Percentiles rank a stretch among this genome's conserved stretches.
Evolutionary conservation across 257 asterid species (phyloP).

Genomic region (Fraxinus pennsylvanica): DNA sequence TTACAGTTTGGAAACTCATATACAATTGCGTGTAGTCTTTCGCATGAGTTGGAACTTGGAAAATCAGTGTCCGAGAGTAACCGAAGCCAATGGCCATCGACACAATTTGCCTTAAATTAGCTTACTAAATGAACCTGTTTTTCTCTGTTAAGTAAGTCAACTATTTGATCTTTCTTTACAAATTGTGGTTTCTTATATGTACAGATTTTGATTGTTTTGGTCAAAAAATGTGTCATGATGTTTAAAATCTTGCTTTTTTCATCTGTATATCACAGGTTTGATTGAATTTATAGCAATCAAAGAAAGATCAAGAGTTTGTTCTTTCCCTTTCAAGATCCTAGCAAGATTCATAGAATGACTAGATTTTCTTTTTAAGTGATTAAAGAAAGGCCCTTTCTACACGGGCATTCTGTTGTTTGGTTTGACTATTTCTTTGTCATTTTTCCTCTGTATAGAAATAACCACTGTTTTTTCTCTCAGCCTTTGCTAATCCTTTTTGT

Average conservation of each 20-base stretch:
- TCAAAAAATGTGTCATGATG: neutral
- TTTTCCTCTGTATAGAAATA: conserved; percentile 26
- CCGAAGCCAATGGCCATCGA: neutral
- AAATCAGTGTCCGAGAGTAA: neutral
- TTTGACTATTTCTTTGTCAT: conserved; percentile 34
- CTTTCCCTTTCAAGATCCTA: conserved; percentile 33
- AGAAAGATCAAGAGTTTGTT: conserved; percentile 27
- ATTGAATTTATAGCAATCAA: conserved; percentile 37
- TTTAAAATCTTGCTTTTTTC: conserved; percentile 15
- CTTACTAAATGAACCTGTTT: too few relatives aligned
- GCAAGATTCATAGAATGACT: conserved; percentile 24
- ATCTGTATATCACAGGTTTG: conserved; percentile 56
- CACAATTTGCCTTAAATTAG: too few relatives aligned
- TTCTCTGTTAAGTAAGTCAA: too few relatives aligned
- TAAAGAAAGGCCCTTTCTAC: conserved; percentile 38
- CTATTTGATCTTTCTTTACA: too few relatives aligned
- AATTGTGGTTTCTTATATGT: too few relatives aligned
- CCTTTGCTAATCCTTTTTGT: neutral
- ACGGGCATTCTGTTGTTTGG: conserved; percentile 50
- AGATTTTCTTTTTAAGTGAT: conserved; percentile 26
- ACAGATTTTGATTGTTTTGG: neutral
- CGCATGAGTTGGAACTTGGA: too few relatives aligned
- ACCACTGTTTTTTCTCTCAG: conserved; percentile 21
- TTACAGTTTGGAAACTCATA: too few relatives aligned
- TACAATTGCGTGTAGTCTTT: too few relatives aligned